These are phyloP conservation scores for Quercus alba DNA, from an alignment of 306 rosid genomes.

Conservation along the genomic window DNA sequence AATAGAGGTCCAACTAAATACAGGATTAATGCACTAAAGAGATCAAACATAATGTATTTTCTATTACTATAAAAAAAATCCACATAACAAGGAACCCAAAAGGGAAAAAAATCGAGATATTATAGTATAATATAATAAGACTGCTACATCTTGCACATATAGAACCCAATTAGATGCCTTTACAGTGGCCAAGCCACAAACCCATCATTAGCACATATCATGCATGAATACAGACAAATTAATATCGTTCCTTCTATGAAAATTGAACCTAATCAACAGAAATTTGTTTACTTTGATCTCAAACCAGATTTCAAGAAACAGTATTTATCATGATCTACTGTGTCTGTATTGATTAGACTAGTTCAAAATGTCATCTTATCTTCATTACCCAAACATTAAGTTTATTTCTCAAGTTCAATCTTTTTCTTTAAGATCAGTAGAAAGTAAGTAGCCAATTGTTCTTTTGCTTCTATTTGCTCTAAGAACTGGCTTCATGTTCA, in stretches of 20 bases:
- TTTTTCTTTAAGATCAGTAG: not conserved
- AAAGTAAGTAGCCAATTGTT: not conserved
- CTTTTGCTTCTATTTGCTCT: not conserved
- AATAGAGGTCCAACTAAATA: not conserved
- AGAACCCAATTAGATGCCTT: not conserved
- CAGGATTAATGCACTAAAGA: not conserved
- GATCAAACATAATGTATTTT: not conserved
- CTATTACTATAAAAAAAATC: not conserved
- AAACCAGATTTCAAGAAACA: not conserved
- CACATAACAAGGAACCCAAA: not conserved
- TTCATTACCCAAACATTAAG: not conserved
- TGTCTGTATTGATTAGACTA: not conserved
- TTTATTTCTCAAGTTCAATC: not conserved
- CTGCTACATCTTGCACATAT: not conserved
- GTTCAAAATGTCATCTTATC: not conserved
- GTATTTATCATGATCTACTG: not conserved
- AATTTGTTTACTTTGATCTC: not conserved
- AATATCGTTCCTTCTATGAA: not conserved
- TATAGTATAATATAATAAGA: not conserved
- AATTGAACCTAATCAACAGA: not conserved
- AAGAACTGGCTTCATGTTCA: not conserved
- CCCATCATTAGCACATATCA: not conserved
- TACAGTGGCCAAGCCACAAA: not conserved
- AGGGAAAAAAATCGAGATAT: not conserved
- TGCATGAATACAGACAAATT: not conserved